Conservation (phyloP, 2,329 filamentous ascomycete species). For the Bipolaris cookei region DNA sequence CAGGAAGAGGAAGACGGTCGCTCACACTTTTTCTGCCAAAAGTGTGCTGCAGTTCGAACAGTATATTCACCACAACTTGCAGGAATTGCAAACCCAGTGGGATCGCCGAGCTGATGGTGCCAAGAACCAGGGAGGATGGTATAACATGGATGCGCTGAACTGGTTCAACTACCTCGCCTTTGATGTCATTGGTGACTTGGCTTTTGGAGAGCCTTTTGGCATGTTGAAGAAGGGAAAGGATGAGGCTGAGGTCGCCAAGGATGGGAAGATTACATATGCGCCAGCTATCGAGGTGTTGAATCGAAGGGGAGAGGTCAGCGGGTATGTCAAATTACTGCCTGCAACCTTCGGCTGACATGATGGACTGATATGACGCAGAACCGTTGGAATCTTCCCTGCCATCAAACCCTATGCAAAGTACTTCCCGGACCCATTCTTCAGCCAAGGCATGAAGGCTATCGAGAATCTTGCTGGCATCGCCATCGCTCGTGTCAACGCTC, state of each 20-base stretch:
- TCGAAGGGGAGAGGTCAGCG: constrained; percentile 83
- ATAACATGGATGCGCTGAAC: constrained; percentile 72
- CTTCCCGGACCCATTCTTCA: constrained; percentile 83
- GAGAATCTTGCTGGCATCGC: constrained; percentile 86
- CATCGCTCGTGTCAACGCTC: constrained; percentile 76
- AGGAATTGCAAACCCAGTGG: constrained; percentile 75
- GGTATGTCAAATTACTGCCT: constrained; percentile 46
- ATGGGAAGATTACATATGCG: constrained; percentile 69
- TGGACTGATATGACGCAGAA: constrained; percentile 46
- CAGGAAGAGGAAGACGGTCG: constrained; percentile 86
- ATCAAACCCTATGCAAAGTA: constrained; percentile 82
- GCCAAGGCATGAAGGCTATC: constrained; percentile 73
- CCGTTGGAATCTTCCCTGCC: constrained; percentile 74
- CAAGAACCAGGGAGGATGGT: constrained; percentile 60
- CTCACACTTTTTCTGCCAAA: constrained; percentile 85
- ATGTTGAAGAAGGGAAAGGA: constrained; percentile 82
- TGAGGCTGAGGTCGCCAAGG: constrained; percentile 73
- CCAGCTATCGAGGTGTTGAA: constrained; percentile 88
- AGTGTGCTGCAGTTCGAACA: constrained; percentile 84
- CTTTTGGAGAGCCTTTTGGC: constrained; percentile 79
- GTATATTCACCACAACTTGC: constrained; percentile 82
- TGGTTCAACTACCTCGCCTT: constrained; percentile 77
- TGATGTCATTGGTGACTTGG: constrained; percentile 63
- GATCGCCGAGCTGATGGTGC: constrained; percentile 63
- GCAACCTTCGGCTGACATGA: neutral